These are phyloP conservation scores for Centella asiatica DNA, from an alignment of 129 eudicot species.

Conservation along the genomic window DNA sequence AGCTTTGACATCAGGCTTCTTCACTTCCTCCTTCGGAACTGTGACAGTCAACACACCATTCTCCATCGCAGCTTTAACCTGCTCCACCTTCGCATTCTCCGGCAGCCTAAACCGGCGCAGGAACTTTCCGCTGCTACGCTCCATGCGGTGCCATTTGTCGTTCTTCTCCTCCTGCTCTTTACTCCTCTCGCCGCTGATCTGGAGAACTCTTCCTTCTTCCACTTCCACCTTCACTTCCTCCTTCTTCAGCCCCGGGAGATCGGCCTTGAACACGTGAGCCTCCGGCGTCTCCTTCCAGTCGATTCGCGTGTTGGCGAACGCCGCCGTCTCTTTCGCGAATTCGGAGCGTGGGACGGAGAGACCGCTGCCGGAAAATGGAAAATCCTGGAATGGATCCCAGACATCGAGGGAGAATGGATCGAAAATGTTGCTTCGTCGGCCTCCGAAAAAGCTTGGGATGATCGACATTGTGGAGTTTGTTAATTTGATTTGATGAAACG, in stretches of 20 bases:
- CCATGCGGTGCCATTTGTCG: constrained; percentile 52
- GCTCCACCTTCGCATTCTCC: constrained; percentile 49
- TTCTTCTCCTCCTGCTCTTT: constrained; percentile 49
- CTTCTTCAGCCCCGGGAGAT: constrained; percentile 49
- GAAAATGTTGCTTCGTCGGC: constrained; percentile 33
- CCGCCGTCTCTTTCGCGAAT: constrained; percentile 29
- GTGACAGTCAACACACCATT: constrained; percentile 56
- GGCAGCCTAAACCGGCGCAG: constrained; percentile 52
- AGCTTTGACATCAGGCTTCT: constrained; percentile 45
- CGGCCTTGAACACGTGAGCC: constrained; percentile 62
- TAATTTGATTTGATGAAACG: no score
- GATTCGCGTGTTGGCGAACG: constrained; percentile 33
- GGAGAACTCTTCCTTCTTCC: constrained; percentile 49
- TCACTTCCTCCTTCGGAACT: constrained; percentile 47
- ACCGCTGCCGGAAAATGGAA: constrained; percentile 16
- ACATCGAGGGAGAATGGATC: constrained; percentile 52
- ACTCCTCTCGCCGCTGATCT: constrained; percentile 55
- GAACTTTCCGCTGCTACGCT: constrained; percentile 59
- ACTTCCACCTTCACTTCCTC: constrained; percentile 58
- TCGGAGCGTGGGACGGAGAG: constrained; percentile 9
- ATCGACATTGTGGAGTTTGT: no score
- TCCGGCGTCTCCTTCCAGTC: constrained; percentile 72
- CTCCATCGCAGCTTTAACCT: constrained; percentile 54
- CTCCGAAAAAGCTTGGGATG: constrained; percentile 43
- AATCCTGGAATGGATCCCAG: constrained; percentile 50